Base-by-base conservation (phyloP, 1,284 basidiomycete species). In the Ustilago curta region DNA sequence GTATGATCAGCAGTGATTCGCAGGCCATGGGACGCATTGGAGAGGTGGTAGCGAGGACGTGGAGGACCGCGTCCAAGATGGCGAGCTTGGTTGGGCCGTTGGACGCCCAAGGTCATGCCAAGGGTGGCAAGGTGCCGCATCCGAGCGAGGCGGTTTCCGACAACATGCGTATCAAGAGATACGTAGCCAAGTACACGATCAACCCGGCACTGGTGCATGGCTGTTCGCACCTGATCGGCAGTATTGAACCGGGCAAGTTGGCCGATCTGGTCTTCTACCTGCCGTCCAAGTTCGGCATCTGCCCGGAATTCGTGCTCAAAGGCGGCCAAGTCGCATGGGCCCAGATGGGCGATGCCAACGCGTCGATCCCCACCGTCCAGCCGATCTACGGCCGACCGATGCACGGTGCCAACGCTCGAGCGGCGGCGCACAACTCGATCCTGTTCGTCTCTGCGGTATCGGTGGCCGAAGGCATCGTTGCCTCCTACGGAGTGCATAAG, bases 41-140 rank as follows among this genome's bases (percentile, higher is more conserved):
- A 11, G 97, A 99, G 85, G 96, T 99, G 8, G 87, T 95, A 8
- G 90, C 91, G 43, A 88, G 97, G 43, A 97, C 97, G 0, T 99
- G 97, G 97, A 88, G 95, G 40, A 98, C 97, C 0, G 97, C 97
- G 18, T 92, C 92, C 85, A 99, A 99, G 87, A 93, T 99, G 92
- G 90, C 90, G 59, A 89, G 91, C 48, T 87, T 92, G 69, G 87
- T 89, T 29, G 97, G 96, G 0, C 91, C 94, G 1, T 87, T 93
- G 19, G 57, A 1, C 31, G 1, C 7, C 50, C 16, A 9, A 14
- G 27, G n/a, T 11, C 6, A 37, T 12, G 35, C 42, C 5, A 40
- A n/a, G 21, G 43, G 48, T n/a, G 44, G 35, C 35, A 37, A 37
- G 16, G 35, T 63, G 1, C 61, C 67, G 6, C 58, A 71, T 31